Conservation (phyloP, 345 rosid genomes). For the Chamaenerion angustifolium region DNA sequence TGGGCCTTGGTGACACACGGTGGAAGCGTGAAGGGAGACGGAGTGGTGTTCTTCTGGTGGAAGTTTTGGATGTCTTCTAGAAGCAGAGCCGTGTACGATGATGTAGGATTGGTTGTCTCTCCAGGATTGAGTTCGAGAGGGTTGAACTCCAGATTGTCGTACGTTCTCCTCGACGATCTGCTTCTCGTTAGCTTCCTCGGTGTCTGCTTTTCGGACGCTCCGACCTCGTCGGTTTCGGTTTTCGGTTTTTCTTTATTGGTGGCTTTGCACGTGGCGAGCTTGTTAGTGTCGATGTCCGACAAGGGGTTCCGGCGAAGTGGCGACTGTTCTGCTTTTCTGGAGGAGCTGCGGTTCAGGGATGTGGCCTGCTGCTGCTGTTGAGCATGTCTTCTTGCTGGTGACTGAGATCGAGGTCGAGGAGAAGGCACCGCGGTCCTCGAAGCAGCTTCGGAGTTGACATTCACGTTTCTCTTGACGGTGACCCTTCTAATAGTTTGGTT, state of each 20-base stretch:
- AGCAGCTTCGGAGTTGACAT: constrained; percentile 13
- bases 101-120: constrained; percentile 25
- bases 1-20: constrained; percentile 58
- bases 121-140: constrained; percentile 9
- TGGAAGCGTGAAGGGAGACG: constrained; percentile 27
- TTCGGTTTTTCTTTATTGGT: constrained; percentile 13
- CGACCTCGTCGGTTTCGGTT: constrained; percentile 13
- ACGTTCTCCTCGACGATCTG: constrained; percentile 66
- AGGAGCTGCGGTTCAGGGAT: constrained; percentile 51
- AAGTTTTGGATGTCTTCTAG: constrained; percentile 91
- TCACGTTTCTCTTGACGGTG: constrained; percentile 53
- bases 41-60: constrained; percentile 42
- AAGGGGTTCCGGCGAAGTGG: constrained; percentile 67
- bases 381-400: constrained; percentile 13
- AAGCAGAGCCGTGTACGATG: constrained; percentile 60
- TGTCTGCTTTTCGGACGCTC: constrained; percentile 17
- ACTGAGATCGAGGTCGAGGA: constrained; percentile 50
- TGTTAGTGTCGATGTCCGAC: constrained; percentile 51
- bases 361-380: constrained; percentile 32
- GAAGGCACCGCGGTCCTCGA: constrained; percentile 32
- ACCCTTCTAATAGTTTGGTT: constrained; percentile 41
- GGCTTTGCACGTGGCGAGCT: constrained; percentile 16
- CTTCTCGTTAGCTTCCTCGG: constrained; percentile 48
- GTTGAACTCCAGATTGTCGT: constrained; percentile 35
- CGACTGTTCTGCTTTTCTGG: constrained; percentile 73